A percentile compares a stretch with the other conserved stretches of the same genome.
Evolutionary conservation across 306 rosid genomes (phyloP).

Genomic region (Trifolium dubium): DNA sequence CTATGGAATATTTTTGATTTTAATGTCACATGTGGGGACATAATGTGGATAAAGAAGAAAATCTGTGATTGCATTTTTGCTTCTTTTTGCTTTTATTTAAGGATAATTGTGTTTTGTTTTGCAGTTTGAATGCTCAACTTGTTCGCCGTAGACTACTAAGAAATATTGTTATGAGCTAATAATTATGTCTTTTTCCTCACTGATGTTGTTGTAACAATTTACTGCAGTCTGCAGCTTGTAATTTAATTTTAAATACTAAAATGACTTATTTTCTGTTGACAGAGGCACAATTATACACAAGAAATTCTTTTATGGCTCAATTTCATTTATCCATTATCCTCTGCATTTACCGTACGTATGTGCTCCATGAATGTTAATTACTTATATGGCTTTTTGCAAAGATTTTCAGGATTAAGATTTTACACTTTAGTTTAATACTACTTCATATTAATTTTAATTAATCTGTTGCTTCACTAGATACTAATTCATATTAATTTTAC

Average conservation of each 20-base stretch:
- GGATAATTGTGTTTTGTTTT: constrained; percentile 35
- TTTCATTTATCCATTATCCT: constrained; percentile 75
- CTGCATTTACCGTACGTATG: constrained; percentile 76
- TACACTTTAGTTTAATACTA: constrained; percentile 19
- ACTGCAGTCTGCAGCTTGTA: constrained; percentile 6
- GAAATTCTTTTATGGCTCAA: constrained; percentile 77
- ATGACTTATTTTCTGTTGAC: constrained; percentile 40
- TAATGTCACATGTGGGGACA: background rate
- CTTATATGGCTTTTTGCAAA: background rate
- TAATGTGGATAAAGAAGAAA: background rate
- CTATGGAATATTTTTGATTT: constrained; percentile 2
- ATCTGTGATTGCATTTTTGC: constrained; percentile 6
- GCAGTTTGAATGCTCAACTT: constrained; percentile 81
- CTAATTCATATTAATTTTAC: constrained; percentile 39
- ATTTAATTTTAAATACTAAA: constrained; percentile 28
- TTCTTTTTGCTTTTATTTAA: constrained; percentile 15
- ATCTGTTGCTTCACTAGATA: constrained; percentile 25
- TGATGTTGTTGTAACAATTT: background rate
- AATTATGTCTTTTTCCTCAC: background rate
- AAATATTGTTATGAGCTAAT: constrained; percentile 81
- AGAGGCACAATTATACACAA: constrained; percentile 82
- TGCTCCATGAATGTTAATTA: constrained; percentile 39
- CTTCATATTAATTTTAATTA: too few species aligned
- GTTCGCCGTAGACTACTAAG: constrained; percentile 88
- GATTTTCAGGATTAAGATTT: constrained; percentile 8